Conservation (phyloP, 2,329 filamentous ascomycete genomes). For the Teratosphaeria viscida region DNA sequence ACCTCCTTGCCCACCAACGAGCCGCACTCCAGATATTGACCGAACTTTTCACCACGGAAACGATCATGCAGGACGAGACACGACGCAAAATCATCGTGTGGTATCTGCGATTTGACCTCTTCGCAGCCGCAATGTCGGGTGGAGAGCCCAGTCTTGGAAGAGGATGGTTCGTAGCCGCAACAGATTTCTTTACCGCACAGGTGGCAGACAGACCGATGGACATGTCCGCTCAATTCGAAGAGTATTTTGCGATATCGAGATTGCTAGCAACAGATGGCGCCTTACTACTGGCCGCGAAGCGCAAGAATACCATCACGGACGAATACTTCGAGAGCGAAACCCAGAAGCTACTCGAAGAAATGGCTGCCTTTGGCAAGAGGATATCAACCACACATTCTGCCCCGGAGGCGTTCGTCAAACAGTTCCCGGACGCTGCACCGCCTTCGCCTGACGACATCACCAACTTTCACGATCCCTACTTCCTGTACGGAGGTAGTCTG, state of each 20-base stretch:
- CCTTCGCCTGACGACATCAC: conserved; percentile 52
- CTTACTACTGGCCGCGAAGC: conserved; percentile 60
- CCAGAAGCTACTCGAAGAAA: conserved; percentile 35
- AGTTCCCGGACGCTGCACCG: conserved; percentile 47
- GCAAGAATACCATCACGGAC: conserved; percentile 54
- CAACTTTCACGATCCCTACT: conserved; percentile 58
- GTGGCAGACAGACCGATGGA: conserved; percentile 50
- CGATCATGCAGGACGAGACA: conserved; percentile 58
- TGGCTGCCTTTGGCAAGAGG: conserved; percentile 32
- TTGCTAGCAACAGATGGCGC: conserved; percentile 73
- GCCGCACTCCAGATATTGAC: conserved; percentile 75
- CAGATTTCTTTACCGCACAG: conserved; percentile 53
- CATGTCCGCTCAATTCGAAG: conserved; percentile 51
- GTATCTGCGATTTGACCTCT: conserved; percentile 83
- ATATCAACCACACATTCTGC: conserved; percentile 55
- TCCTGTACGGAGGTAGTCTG: conserved; percentile 59
- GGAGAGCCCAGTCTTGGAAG: conserved; percentile 62
- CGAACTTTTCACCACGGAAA: conserved; percentile 66
- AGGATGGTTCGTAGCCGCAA: conserved; percentile 64
- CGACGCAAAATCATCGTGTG: conserved; percentile 69
- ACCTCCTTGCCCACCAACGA: conserved; percentile 82
- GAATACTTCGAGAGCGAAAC: conserved; percentile 57
- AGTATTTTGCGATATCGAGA: conserved; percentile 54
- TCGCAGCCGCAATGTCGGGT: conserved; percentile 71
- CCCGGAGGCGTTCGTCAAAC: conserved; percentile 50